Evolutionary conservation across 2,329 filamentous ascomycete species (phyloP), one percentile per base, ranked within the genome.

Genomic region (Pseudogymnoascus sp.): DNA sequence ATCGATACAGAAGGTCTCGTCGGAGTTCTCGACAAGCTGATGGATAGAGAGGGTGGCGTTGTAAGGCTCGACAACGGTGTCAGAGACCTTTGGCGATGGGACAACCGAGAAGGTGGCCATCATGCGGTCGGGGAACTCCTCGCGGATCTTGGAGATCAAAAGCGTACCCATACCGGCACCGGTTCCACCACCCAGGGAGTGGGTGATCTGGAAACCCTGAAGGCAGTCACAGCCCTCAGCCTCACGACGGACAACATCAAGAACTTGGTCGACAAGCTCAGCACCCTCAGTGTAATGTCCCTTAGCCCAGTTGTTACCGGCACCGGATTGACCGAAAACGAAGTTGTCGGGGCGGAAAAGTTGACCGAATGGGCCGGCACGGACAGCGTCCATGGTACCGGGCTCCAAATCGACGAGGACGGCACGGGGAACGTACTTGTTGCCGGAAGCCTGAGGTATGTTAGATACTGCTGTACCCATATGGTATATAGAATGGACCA

Each of bases 301-400:
- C 89, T 97, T 99, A 80, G 95, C 95, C 95, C 95, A 99, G 88
- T 97, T 97, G 91, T 99, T 99, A 82, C 95, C 95, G 79, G 95
- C 95, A 86, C 95, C 93, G 74, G 95, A 97, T 84, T 97, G 95
- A 74, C 95, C 95, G 80, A 97, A 97, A 77, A 97, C 92, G 82
- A 97, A 97, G 89, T 97, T 99, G 84, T 99, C 95, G 77, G 95
- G 95, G 70, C 95, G 93, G 92, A 99, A 97, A 72, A 99, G 92
- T 84, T 97, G 90, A 73, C 95, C 95, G 78, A 97, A 97, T 71
- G 95, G 95, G 79, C 95, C 93, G 73, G 93, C 91, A 78, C 93
- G 93, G 82, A 99, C 93, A 72, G 95, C 95, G 74, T 99, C 95
- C 93, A 97, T 99, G 81, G 95, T 97, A 82, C 95, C 95, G 72